Evolutionary conservation across 768 basidiomycete species (phyloP), one percentile per base, ranked within the genome.

Genomic region (Hygrocybe coccinea): DNA sequence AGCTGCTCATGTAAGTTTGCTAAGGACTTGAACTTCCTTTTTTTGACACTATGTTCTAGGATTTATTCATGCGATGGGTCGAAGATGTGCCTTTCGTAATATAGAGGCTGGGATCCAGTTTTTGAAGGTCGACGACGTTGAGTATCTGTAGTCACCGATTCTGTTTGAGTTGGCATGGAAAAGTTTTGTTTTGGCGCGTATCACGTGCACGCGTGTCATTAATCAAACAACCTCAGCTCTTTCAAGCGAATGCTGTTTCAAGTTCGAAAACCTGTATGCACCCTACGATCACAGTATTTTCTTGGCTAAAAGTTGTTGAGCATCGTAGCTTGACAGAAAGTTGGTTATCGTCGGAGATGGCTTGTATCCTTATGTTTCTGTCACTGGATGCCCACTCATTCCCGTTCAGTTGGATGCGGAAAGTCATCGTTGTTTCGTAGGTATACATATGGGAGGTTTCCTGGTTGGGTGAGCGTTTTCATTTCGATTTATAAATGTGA

Each of bases 1-100:
- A 64, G 93, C 85, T 38, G 83, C 92, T 44, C 72, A 92, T 66
- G 91, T 87, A 63, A 48, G 84, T 64, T 49, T n/a, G 22, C 15
- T 56, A 43, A 29, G 34, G 41, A 52, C 21, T 49, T 52, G 19
- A 49, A 33, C 22, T 36, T 19, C 39, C 44, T 19, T 52, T 56
- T 41, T 36, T 50, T 55, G 14, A 41, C 38, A 48, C 25, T 46
- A 56, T 36, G 15, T 35, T 24, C 56, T 57, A 85, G 84, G 83
- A 85, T 60, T 64, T 85, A 64, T 74, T 86, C 66, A 77, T 76
- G 11, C 75, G 78, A 55, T 86, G 85, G 85, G 75, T 85, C 41
- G 58, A 60, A 52, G 75, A 85, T 64, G 65, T 71, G 21, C 81
- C 84, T n/a, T 68, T 84, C n/a, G n/a, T n/a, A n/a, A n/a, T n/a